Conservation (phyloP, 495 filamentous ascomycete genomes). For the Aspergillus biplanus region DNA sequence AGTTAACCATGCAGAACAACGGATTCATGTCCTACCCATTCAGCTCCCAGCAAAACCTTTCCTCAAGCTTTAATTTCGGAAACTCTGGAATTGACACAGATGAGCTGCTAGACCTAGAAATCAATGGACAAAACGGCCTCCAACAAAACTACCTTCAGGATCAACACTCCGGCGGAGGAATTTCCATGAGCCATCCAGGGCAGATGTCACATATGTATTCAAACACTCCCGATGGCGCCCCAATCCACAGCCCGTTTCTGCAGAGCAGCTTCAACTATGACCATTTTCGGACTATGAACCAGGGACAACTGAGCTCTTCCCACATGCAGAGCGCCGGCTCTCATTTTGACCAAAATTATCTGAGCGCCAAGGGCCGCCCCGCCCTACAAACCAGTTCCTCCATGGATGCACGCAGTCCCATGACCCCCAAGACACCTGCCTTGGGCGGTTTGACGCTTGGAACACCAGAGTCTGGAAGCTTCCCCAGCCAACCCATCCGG, state of each 20-base stretch:
- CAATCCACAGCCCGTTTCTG: constrained; percentile 84
- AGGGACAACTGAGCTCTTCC: constrained; percentile 50
- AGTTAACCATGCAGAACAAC: constrained; percentile 70
- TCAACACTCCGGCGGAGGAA: constrained; percentile 45
- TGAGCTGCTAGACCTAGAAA: constrained; percentile 56
- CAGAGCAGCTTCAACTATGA: constrained; percentile 70
- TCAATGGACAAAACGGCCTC: constrained; percentile 49
- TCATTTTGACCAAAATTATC: constrained; percentile 58
- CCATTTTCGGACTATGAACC: constrained; percentile 64
- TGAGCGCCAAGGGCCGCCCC: constrained; percentile 57
- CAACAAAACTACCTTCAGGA: constrained; percentile 52
- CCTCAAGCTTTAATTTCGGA: constrained; percentile 55
- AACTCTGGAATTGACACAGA: constrained; percentile 60
- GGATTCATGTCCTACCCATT: constrained; percentile 56
- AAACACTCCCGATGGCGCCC: constrained; percentile 82
- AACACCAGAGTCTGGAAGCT: constrained; percentile 68
- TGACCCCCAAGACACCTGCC: constrained; percentile 77
- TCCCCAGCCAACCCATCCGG: constrained; percentile 75
- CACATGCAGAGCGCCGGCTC: constrained; percentile 54
- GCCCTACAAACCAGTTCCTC: constrained; percentile 63
- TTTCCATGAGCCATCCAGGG: constrained; percentile 52
- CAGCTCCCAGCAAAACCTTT: constrained; percentile 55
- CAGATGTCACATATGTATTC: constrained; percentile 77
- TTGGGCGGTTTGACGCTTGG: constrained; percentile 60
- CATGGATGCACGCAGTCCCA: constrained; percentile 72